Percentiles rank a stretch among this genome's conserved stretches.
Evolutionary conservation across 1,284 basidiomycete genomes (phyloP).

Genomic region (Porodaedalea pini): DNA sequence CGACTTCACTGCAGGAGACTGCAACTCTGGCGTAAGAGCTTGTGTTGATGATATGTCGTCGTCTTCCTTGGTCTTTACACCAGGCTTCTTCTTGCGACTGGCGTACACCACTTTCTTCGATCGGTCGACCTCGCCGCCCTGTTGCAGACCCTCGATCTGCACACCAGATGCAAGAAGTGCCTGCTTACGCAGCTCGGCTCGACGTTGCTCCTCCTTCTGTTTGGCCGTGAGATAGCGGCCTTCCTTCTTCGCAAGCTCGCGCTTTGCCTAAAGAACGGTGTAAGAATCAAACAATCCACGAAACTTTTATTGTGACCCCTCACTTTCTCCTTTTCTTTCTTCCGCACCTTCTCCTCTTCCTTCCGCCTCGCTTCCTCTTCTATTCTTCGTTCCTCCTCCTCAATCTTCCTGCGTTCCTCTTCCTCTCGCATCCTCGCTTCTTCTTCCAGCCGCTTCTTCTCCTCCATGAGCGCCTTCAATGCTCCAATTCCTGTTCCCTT

Average conservation of each 20-base stretch:
- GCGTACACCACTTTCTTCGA: slow-evolving; percentile 78
- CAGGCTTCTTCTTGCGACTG: slow-evolving; percentile 76
- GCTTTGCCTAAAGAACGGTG: slow-evolving; percentile 58
- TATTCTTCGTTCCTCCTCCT: slow-evolving; percentile 72
- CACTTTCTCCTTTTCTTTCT: slow-evolving; percentile 89
- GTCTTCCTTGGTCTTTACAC: slow-evolving; percentile 32
- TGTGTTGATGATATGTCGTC: slow-evolving; percentile 20
- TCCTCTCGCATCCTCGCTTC: slow-evolving; percentile 83
- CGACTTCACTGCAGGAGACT: slow-evolving; percentile 24
- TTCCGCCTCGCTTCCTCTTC: slow-evolving; percentile 84
- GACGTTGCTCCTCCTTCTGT: slow-evolving; percentile 92
- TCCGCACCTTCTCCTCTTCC: slow-evolving; percentile 87
- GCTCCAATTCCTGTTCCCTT: slow-evolving; percentile 65
- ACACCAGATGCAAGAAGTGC: slow-evolving; percentile 89
- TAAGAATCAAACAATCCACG: slow-evolving; percentile 18
- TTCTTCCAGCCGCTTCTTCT: slow-evolving; percentile 84
- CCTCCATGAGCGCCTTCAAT: slow-evolving; percentile 82
- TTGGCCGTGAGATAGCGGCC: slow-evolving; percentile 90
- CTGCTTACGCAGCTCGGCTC: slow-evolving; percentile 88
- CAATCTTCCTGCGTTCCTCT: slow-evolving; percentile 73
- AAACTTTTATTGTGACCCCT: no score
- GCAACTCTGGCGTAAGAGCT: slow-evolving; percentile 26
- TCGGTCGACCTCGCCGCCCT: slow-evolving; percentile 47
- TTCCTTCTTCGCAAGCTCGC: slow-evolving; percentile 84
- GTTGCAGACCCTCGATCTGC: slow-evolving; percentile 82